phyloP scores from a whole-genome alignment of 2,329 filamentous ascomycete species.

The Lasiodiplodia sp. region DNA sequence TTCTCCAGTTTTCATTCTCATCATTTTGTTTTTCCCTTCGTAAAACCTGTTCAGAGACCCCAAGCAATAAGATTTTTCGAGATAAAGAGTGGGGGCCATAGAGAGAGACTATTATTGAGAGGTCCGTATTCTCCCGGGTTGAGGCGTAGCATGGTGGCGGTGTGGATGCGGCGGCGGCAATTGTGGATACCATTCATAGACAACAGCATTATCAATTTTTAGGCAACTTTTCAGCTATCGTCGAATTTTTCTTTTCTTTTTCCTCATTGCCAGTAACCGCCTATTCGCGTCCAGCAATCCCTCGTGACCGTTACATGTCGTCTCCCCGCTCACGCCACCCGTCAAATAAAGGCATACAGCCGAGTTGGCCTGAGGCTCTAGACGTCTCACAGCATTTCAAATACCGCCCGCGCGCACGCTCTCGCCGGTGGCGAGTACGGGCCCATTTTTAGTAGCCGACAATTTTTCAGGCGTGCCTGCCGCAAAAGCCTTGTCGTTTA shows the following conservation, averaged over 20 bases:
- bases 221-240: background rate
- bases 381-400: constrained; percentile 5
- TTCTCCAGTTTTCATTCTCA: background rate
- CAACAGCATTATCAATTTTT: background rate
- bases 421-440: background rate
- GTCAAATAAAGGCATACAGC: background rate
- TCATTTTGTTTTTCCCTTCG: background rate
- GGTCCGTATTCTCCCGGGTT: background rate
- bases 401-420: background rate
- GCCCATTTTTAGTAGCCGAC: no score
- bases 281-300: background rate
- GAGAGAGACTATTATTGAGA: background rate
- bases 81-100: background rate
- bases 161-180: background rate
- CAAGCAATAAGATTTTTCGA: background rate
- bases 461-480: background rate
- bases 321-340: background rate
- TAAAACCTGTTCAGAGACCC: background rate
- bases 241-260: background rate
- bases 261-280: background rate
- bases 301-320: background rate
- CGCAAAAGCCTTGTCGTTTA: no score
- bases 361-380: constrained; percentile 1
- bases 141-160: background rate
- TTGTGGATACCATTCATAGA: background rate